Evolutionary conservation across 371 early-diverging fungal species (phyloP), one percentile per base, ranked within the genome.

Genomic region (Syncephalastrum racemosum): DNA sequence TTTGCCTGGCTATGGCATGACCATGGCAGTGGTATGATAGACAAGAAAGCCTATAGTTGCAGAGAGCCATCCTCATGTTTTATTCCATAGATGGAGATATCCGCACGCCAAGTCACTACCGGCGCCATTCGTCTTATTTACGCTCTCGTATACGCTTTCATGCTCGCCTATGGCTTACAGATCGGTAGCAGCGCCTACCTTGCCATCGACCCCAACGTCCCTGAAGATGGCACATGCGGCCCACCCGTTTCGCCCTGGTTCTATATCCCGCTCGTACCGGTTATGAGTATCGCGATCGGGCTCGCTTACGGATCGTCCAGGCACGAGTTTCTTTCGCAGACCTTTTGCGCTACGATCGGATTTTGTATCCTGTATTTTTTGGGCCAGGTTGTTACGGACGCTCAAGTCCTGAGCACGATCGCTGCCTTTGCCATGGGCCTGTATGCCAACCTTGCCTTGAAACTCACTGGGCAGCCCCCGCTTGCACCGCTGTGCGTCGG

Each of bases 61-160:
- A 15, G 23, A 14, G 13, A 23, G 20, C 10, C 14, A 12, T 12
- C 3, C 46, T 31, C 36, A 31, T 31, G 12, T 31, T 4, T 3
- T 31, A 1, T 8, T 10, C 12, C 12, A n/a, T 31, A 71, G 73
- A 66, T 73, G 43, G 73, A 73, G 50, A 46, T 73, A 45, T 66
- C 67, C 39, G 73, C 91, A 40, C 80, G 92, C 19, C 91, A 92
- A 59, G 80, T 92, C 59, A 84, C 89, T 16, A 85, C 90, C 8
- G 93, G 92, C 22, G 87, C 90, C 2, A 84, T 91, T 42, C 81
- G 91, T 25, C 70, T 90, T 10, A 87, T 90, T 23, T 85, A 89
- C 66, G 84, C 92, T 12, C 66, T 93, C 4, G 73, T 93, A 18
- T 84, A 85, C 20, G 87, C 92, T 14, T 82, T 91, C 53, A 66